A percentile compares a stretch with the other conserved stretches of the same genome.
Evolutionary conservation across 177 flowering plant species (phyloP).

Genomic region (Vitis hybrid): DNA sequence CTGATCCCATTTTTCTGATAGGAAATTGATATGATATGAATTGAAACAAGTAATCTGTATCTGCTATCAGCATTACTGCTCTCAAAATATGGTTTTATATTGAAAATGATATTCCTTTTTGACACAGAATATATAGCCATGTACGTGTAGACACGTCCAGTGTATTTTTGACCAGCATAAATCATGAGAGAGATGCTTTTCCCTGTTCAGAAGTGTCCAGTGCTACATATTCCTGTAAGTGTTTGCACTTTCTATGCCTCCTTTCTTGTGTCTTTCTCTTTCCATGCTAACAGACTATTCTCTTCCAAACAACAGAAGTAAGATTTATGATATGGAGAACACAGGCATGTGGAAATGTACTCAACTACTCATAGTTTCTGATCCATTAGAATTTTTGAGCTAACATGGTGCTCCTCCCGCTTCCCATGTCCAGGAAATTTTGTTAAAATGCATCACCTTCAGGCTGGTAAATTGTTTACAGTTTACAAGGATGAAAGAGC

Average conservation of each 20-base stretch:
- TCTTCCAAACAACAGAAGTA: conserved; percentile 37
- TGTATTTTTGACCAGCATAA: too few relatives aligned
- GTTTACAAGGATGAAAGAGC: conserved; percentile 29
- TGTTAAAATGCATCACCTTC: conserved; percentile 27
- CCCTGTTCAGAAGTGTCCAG: too few relatives aligned
- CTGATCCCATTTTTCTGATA: too few relatives aligned
- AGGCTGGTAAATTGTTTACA: conserved; percentile 30
- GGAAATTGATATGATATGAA: too few relatives aligned
- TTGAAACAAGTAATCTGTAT: too few relatives aligned
- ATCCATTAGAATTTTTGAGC: neutral
- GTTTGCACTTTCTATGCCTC: neutral
- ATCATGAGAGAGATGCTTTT: too few relatives aligned
- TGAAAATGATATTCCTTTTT: too few relatives aligned
- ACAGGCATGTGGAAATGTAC: conserved; percentile 25
- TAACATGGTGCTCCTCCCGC: neutral
- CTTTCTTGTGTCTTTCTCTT: neutral
- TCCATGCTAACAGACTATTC: neutral
- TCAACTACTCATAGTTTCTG: neutral
- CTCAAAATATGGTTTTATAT: too few relatives aligned
- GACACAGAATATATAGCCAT: too few relatives aligned
- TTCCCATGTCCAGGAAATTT: conserved; percentile 30
- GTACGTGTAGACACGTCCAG: too few relatives aligned
- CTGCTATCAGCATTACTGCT: too few relatives aligned
- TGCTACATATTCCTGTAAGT: too few relatives aligned
- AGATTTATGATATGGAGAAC: conserved; percentile 41